phyloP scores from a whole-genome alignment of 176 grass and related monocot species.

The Sorghum bicolor region DNA sequence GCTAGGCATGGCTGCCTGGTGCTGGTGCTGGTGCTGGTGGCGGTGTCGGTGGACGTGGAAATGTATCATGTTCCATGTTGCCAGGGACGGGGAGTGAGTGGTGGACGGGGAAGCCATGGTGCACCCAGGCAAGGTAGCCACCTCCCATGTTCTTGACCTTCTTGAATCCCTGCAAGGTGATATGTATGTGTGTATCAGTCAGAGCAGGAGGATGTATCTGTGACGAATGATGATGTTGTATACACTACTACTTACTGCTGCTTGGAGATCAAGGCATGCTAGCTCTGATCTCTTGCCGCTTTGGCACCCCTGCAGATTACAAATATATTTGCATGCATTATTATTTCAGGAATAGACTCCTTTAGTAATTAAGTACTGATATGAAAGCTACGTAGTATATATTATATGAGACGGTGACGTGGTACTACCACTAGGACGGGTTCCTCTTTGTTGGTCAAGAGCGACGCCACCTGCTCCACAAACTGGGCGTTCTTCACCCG shows the following conservation, averaged over 20 bases:
- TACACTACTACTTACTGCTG: conserved; percentile 1
- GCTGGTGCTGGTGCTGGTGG: too few species aligned
- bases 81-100: background rate
- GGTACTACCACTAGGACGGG: conserved; percentile 60
- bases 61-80: background rate
- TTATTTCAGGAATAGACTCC: background rate
- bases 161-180: conserved; percentile 27
- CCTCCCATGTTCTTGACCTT: conserved; percentile 47
- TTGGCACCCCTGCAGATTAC: conserved; percentile 43
- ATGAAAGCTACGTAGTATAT: background rate
- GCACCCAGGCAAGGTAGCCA: conserved; percentile 24
- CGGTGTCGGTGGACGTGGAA: background rate
- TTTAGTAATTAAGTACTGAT: too few species aligned
- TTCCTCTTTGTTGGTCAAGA: conserved; percentile 54
- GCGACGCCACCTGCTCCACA: conserved; percentile 48
- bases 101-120: conserved; percentile 9
- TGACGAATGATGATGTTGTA: background rate
- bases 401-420: background rate
- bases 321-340: background rate
- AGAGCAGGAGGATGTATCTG: too few species aligned
- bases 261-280: conserved; percentile 56
- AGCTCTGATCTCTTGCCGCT: conserved; percentile 69
- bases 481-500: conserved; percentile 63
- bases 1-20: background rate
- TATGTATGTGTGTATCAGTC: background rate